A percentile compares a stretch with the other conserved stretches of the same genome.
Conservation (phyloP, 2,329 filamentous ascomycete genomes). For the Cladophialophora carrionii region DNA sequence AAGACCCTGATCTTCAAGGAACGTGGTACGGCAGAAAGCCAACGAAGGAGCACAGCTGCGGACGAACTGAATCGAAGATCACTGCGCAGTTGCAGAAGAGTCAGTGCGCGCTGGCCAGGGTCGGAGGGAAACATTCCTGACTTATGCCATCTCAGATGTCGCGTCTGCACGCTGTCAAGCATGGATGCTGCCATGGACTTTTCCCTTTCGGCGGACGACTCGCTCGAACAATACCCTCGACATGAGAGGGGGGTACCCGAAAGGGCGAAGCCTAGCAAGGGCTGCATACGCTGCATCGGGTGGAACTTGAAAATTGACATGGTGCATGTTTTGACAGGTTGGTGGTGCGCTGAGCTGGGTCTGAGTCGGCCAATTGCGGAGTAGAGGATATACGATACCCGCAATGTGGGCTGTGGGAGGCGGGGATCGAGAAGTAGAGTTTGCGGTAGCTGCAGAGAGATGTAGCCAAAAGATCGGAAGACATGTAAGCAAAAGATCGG, state of each 20-base stretch:
- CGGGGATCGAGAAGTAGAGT: not conserved
- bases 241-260: not conserved
- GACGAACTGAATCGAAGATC: not conserved
- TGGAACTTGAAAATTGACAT: not conserved
- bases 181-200: not conserved
- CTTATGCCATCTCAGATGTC: not conserved
- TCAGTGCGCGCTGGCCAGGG: not conserved
- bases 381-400: not conserved
- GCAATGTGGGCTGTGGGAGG: not conserved
- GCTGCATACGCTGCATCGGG: not conserved
- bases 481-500: too few relatives aligned
- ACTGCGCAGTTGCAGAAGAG: not conserved
- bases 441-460: not conserved
- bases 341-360: not conserved
- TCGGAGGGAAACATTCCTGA: not conserved
- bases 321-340: not conserved
- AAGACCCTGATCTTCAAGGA: constrained; percentile 3
- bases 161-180: not conserved
- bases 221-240: not conserved
- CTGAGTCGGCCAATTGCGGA: not conserved
- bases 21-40: not conserved
- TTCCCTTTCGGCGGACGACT: not conserved
- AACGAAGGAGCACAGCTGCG: not conserved
- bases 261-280: not conserved
- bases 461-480: not conserved